Evolutionary conservation across 2,329 filamentous ascomycete species (phyloP), one percentile per base, ranked within the genome.

Genomic region (Arthrobotrys sphaeroides): DNA sequence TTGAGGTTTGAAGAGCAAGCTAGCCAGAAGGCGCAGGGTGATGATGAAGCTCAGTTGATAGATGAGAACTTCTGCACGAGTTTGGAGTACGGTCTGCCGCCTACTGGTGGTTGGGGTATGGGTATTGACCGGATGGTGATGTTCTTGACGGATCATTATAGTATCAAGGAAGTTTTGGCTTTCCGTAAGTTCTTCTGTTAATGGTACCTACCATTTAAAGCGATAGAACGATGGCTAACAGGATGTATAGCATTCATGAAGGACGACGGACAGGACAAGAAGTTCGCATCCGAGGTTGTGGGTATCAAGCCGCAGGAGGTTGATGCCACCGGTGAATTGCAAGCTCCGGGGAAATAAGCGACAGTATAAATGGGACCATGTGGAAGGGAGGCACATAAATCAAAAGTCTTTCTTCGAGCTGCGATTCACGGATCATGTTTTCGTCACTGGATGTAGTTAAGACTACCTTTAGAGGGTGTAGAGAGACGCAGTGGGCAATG

Each of bases 91-190:
- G 92, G 92, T 79, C 85, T 99, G 73, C 94, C 95, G 4, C 95
- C 95, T 0, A 99, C 95, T 0, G 95, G 92, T 83, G 95, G 95
- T 55, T 99, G 92, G 91, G 95, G 94, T 79, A 92, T 98, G 88
- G 95, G 95, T 78, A 95, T 97, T 79, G 94, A 98, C 85, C 90
- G 94, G 75, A 85, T 96, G 83, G 91, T 93, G 83, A 96, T 96
- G 93, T 96, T 96, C 88, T 85, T 98, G 83, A 97, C 94, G 55
- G 89, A 98, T 84, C 92, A 97, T 85, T 95, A 96, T 85, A 92
- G 89, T 80, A 99, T 99, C 83, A 94, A 95, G 84, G 95, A 99
- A 84, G 94, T 98, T 2, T 85, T 98, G 77, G 90, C 94, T 6
- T 99, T 99, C 89, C 95, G 79, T 80, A 75, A 74, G 78, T 79